Evolutionary conservation across 2,329 filamentous ascomycete genomes (phyloP).

Genomic region (Penicillium freii): DNA sequence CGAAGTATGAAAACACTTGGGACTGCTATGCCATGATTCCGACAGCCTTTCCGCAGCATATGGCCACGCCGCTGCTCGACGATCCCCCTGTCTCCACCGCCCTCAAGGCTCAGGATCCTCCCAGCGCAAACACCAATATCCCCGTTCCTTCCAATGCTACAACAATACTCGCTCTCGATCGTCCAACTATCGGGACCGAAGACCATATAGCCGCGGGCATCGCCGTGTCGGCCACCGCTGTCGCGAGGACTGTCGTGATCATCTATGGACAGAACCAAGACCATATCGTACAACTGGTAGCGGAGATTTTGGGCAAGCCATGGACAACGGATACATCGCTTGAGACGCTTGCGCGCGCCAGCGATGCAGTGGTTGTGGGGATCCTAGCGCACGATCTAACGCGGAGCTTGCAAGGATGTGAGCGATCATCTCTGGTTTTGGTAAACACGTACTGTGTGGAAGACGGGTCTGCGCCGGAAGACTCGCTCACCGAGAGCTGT

Average conservation of each 20-base stretch:
- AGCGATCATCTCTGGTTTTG: constrained; percentile 60
- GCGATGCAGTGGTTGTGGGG: constrained; percentile 65
- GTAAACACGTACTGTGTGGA: constrained; percentile 77
- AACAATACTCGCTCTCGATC: constrained; percentile 3
- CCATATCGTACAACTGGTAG: constrained; percentile 70
- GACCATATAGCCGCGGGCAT: background rate
- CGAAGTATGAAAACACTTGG: constrained; percentile 30
- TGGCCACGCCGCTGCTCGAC: constrained; percentile 34
- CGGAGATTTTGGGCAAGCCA: constrained; percentile 74
- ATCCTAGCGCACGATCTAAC: constrained; percentile 59
- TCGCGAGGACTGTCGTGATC: constrained; percentile 53
- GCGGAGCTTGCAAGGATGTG: constrained; percentile 57
- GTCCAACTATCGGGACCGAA: background rate
- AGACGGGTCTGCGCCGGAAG: constrained; percentile 66
- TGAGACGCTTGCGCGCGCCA: constrained; percentile 55
- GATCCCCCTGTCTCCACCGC: constrained; percentile 22
- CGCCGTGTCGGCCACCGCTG: background rate
- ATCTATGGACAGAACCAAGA: constrained; percentile 71
- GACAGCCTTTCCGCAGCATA: constrained; percentile 32
- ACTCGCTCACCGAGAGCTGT: constrained; percentile 63
- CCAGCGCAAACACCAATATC: constrained; percentile 8
- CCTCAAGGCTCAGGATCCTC: constrained; percentile 19
- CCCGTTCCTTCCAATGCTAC: constrained; percentile 12
- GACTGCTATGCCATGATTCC: constrained; percentile 37
- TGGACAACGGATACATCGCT: constrained; percentile 60